Base-by-base conservation (phyloP, 139 green algal species). In the Picochlorum sp. region DNA sequence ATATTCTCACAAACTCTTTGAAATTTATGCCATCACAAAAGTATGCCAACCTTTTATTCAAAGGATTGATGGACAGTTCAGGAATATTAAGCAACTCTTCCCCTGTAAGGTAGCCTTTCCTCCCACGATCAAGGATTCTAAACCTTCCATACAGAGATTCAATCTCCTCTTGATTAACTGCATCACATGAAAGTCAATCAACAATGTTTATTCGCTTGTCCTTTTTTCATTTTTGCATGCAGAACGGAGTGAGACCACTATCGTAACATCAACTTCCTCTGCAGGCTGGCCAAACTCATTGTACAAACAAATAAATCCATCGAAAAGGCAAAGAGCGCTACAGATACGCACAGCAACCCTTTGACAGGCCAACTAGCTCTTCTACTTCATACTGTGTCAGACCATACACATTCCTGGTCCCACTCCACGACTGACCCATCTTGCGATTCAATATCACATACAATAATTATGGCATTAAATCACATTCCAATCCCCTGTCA, bases 1-100 rank as follows among this genome's bases (percentile, higher is more conserved):
- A 69, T 29, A 95, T 61, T 77, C 77, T 35, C 1, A 86, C 76
- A 70, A 97, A 97, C 29, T 95, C 85, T 53, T 81, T 82, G 57
- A 96, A 96, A 73, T 97, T 97, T 13, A 90, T 79, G 33, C 70
- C 81, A 40, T 95, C 86, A 59, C 89, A 91, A 37, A 90, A 69
- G 18, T 82, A 81, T 29, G 88, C 77, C 55, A 94, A 55, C 1
- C 76, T 65, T 36, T 84, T 74, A 12, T 82, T 78, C 6, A 98
- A 51, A 1, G 91, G 91, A 72, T 96, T 96, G 71, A 98, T 95
- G 57, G 79, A 88, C 3, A 98, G 83, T 69, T 98, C 91, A 9
- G 91, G 91, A 29, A 98, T 96, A 62, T 55, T 65, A 59, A 94
- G 58, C 3, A 97, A 76, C 67, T 95, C 89, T 45, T 95, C 82